A percentile compares a stretch with the other conserved stretches of the same genome.
These are phyloP conservation scores for Durotheca rogersii DNA, from an alignment of 495 filamentous ascomycete species.

Conservation along the genomic window DNA sequence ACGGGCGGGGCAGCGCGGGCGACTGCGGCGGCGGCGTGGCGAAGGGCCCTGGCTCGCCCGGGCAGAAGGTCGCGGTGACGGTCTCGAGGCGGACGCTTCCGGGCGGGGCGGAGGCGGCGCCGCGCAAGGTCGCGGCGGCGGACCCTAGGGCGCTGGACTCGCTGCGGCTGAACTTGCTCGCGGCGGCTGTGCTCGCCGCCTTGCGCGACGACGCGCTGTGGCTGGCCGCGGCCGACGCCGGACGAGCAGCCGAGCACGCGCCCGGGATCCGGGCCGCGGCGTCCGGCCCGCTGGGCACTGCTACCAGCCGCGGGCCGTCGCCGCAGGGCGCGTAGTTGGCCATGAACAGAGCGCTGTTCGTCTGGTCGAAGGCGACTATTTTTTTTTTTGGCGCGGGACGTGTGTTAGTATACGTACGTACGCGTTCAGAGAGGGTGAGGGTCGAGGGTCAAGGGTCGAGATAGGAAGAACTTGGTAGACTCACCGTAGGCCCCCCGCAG, in stretches of 20 bases:
- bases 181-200: too few relatives aligned
- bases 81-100: conserved; percentile 3
- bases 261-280: conserved; percentile 32
- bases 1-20: background rate
- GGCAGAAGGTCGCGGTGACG: conserved; percentile 25
- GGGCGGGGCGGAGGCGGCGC: background rate
- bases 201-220: background rate
- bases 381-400: too few relatives aligned
- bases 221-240: conserved; percentile 2
- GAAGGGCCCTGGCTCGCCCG: conserved; percentile 5
- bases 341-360: conserved; percentile 35
- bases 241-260: conserved; percentile 25
- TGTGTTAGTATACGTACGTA: background rate
- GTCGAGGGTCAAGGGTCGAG: background rate
- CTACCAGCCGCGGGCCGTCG: conserved; percentile 23
- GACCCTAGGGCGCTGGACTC: too few relatives aligned
- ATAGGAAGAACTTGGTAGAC: conserved; percentile 9
- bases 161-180: too few relatives aligned
- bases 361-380: conserved; percentile 35
- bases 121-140: too few relatives aligned
- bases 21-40: background rate
- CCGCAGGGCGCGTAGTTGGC: conserved; percentile 31
- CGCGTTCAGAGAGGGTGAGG: background rate
- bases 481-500: conserved; percentile 64
- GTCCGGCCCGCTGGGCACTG: conserved; percentile 28